A percentile compares a stretch with the other conserved stretches of the same genome.
Evolutionary conservation across 2,329 filamentous ascomycete genomes (phyloP).

Genomic region (Neurospora sp.): DNA sequence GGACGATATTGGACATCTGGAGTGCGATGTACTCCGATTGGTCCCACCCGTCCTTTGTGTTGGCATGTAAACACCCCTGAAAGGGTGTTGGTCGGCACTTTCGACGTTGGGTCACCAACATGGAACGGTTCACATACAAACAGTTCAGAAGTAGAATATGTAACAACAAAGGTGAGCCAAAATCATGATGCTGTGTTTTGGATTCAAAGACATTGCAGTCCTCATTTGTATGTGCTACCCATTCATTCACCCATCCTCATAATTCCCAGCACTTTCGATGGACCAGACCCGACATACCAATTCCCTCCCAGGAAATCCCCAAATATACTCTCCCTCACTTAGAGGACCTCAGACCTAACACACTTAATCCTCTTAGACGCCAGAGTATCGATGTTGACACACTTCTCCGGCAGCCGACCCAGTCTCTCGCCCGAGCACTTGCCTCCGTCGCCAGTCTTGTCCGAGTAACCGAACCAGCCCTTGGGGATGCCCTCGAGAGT

Average conservation of each 20-base stretch:
- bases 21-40: not conserved
- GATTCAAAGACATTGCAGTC: not conserved
- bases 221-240: too few species aligned
- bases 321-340: not conserved
- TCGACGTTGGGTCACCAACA: not conserved
- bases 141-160: not conserved
- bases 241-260: too few species aligned
- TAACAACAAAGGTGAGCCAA: not conserved
- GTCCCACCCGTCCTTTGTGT: not conserved
- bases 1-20: not conserved
- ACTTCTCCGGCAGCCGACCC: not conserved
- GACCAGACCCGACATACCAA: not conserved
- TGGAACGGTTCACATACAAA: not conserved
- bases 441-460: not conserved
- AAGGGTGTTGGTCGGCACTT: not conserved
- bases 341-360: not conserved
- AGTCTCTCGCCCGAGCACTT: not conserved
- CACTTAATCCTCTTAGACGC: not conserved
- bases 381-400: not conserved
- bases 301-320: not conserved
- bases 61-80: not conserved
- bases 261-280: not conserved
- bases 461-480: not conserved
- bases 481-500: not conserved
- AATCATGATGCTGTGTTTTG: not conserved